phyloP scores from a whole-genome alignment of 1,284 basidiomycete species.

The Agroathelia rolfsii region DNA sequence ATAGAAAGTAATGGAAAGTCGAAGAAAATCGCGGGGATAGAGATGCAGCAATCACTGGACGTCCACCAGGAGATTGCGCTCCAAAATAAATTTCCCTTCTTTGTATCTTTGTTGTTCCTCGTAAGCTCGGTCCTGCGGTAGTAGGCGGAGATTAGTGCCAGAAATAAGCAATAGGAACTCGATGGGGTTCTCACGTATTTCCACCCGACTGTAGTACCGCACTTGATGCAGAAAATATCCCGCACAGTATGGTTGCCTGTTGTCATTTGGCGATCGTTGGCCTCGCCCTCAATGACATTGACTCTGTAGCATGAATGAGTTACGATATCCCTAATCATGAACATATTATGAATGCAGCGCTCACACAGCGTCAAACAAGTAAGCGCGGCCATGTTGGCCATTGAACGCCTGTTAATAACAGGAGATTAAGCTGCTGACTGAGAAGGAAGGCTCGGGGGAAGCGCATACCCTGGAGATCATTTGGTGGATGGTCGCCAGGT shows the following conservation, averaged over 20 bases:
- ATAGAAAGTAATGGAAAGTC: no score
- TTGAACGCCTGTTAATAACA: constrained; percentile 76
- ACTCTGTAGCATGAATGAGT: constrained; percentile 43
- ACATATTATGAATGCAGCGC: constrained; percentile 22
- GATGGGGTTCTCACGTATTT: no score
- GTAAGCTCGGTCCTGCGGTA: constrained; percentile 90
- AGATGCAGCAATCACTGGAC: constrained; percentile 46
- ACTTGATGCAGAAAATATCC: constrained; percentile 90
- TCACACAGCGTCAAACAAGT: constrained; percentile 88
- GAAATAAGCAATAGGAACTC: no score
- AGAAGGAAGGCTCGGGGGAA: no score
- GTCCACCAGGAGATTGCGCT: constrained; percentile 80
- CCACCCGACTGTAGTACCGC: constrained; percentile 83
- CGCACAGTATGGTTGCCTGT: constrained; percentile 95
- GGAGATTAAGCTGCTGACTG: no score
- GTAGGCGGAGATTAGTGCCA: no score
- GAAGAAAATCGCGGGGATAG: no score
- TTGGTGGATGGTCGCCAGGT: constrained; percentile 85
- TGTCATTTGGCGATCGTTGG: constrained; percentile 90
- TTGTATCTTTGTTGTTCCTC: constrained; percentile 93
- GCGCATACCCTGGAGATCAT: constrained; percentile 83
- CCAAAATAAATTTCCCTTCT: constrained; percentile 96
- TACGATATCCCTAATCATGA: no score
- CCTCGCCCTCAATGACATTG: constrained; percentile 80
- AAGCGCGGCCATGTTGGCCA: constrained; percentile 91